Conservation (phyloP, 768 basidiomycete species). For the Lyophyllum semitale region DNA sequence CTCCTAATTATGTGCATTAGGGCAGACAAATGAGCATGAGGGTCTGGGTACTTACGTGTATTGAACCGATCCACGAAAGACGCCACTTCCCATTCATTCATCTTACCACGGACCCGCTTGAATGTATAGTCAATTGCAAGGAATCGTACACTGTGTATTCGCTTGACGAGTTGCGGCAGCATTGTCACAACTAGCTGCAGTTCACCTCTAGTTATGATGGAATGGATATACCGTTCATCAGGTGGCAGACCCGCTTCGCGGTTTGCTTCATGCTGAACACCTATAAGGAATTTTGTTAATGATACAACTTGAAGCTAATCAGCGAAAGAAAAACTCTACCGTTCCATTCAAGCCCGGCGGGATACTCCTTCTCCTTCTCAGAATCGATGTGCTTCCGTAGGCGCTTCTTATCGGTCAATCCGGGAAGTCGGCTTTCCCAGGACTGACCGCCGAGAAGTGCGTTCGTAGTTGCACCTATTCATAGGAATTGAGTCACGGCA, state of each 20-base stretch:
- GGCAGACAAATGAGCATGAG: no score
- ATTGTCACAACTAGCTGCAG: conserved; percentile 6
- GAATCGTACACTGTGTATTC: conserved; percentile 12
- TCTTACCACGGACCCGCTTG: conserved; percentile 18
- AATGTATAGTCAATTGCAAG: conserved; percentile 24
- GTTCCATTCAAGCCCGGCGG: not conserved
- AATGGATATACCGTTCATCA: not conserved
- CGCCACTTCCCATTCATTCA: conserved; percentile 25
- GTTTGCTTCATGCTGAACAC: conserved; percentile 2
- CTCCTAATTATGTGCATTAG: no score
- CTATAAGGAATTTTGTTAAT: not conserved
- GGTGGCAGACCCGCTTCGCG: not conserved
- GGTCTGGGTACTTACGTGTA: no score
- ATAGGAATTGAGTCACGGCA: no score
- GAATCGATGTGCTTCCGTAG: not conserved
- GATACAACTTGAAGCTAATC: not conserved
- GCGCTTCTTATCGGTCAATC: not conserved
- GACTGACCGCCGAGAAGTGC: not conserved
- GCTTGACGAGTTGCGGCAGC: not conserved
- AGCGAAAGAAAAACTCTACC: not conserved
- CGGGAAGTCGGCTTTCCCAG: not conserved
- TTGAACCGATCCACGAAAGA: conserved; percentile 7
- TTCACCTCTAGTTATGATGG: not conserved
- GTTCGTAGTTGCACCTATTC: conserved; percentile 1
- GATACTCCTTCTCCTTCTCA: not conserved